A percentile compares a stretch with the other conserved stretches of the same genome.
Conservation (phyloP, 2,329 filamentous ascomycete species). For the Penicillium sp. region DNA sequence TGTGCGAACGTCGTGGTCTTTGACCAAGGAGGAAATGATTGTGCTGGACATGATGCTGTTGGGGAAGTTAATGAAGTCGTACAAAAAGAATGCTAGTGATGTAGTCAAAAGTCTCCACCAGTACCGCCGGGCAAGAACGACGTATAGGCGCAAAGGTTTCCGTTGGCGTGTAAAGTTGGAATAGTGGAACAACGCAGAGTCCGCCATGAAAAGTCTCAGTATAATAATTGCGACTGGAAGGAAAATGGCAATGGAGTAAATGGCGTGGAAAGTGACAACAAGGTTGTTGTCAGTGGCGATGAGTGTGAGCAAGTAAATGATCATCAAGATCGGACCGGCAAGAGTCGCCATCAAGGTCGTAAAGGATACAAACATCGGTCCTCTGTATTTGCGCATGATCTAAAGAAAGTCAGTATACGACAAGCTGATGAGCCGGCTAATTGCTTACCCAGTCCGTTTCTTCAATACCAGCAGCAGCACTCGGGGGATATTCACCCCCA, state of each 20-base stretch:
- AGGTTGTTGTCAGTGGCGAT: slow-evolving; percentile 40
- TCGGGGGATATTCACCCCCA: slow-evolving; percentile 41
- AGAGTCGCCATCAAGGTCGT: slow-evolving; percentile 40
- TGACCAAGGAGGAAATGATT: slow-evolving; percentile 37
- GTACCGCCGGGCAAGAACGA: slow-evolving; percentile 30
- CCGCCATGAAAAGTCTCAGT: slow-evolving; percentile 38
- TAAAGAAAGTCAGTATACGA: slow-evolving; percentile 8
- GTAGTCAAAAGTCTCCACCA: slow-evolving; percentile 33
- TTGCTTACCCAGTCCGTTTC: slow-evolving; percentile 34
- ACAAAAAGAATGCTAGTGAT: slow-evolving; percentile 38
- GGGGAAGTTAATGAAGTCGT: slow-evolving; percentile 43
- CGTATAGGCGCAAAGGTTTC: slow-evolving; percentile 27
- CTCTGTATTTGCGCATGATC: slow-evolving; percentile 30
- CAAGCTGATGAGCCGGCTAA: background rate
- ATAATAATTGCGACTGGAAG: slow-evolving; percentile 36
- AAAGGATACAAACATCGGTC: slow-evolving; percentile 39
- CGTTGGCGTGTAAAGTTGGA: slow-evolving; percentile 34
- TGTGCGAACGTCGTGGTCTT: slow-evolving; percentile 33
- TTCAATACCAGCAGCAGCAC: slow-evolving; percentile 41
- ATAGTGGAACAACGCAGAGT: slow-evolving; percentile 34
- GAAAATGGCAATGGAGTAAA: slow-evolving; percentile 37
- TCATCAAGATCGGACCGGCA: slow-evolving; percentile 36
- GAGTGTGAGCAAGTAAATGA: slow-evolving; percentile 39
- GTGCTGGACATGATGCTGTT: slow-evolving; percentile 40
- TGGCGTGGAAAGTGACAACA: slow-evolving; percentile 28